Conservation (phyloP, 2,329 filamentous ascomycete species). For the Tolypocladium ophioglossoides region DNA sequence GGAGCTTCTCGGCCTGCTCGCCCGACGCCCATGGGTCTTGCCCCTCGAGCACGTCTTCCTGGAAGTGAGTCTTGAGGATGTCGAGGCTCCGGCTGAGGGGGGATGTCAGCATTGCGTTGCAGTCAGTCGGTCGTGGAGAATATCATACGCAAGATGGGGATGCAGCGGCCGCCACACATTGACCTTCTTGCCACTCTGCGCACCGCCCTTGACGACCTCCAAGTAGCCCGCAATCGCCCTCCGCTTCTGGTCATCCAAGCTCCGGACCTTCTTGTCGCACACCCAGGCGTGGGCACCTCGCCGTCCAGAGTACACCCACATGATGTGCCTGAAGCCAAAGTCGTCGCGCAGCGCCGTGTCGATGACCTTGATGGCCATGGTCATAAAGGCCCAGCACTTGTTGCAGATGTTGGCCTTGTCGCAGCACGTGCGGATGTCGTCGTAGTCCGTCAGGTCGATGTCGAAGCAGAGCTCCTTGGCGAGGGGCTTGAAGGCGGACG, state of each 20-base stretch:
- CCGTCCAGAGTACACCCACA: slow-evolving; percentile 98
- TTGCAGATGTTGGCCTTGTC: slow-evolving; percentile 85
- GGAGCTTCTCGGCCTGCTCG: slow-evolving; percentile 64
- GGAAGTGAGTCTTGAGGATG: slow-evolving; percentile 75
- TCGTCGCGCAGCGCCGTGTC: slow-evolving; percentile 82
- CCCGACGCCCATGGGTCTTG: slow-evolving; percentile 76
- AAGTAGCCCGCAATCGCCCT: slow-evolving; percentile 81
- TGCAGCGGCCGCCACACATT: slow-evolving; percentile 79
- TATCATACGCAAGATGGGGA: slow-evolving; percentile 64
- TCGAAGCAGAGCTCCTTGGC: slow-evolving; percentile 96
- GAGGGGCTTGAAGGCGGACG: slow-evolving; percentile 72
- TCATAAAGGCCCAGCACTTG: slow-evolving; percentile 95
- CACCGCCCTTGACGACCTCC: slow-evolving; percentile 78
- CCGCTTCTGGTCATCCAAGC: slow-evolving; percentile 76
- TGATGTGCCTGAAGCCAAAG: slow-evolving; percentile 91
- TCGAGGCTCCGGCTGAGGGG: slow-evolving; percentile 63
- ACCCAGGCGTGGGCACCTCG: slow-evolving; percentile 98
- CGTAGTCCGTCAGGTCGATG: slow-evolving; percentile 98
- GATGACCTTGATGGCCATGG: slow-evolving; percentile 92
- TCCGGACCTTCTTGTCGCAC: slow-evolving; percentile 77
- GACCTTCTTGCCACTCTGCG: slow-evolving; percentile 77
- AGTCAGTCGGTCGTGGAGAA: not conserved
- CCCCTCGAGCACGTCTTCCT: slow-evolving; percentile 65
- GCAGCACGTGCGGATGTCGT: slow-evolving; percentile 92
- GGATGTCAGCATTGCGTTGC: slow-evolving; percentile 6